A percentile compares a stretch with the other conserved stretches of the same genome.
Evolutionary conservation across 106 monocot species (phyloP).

Genomic region (Dactylorhiza incarnata): DNA sequence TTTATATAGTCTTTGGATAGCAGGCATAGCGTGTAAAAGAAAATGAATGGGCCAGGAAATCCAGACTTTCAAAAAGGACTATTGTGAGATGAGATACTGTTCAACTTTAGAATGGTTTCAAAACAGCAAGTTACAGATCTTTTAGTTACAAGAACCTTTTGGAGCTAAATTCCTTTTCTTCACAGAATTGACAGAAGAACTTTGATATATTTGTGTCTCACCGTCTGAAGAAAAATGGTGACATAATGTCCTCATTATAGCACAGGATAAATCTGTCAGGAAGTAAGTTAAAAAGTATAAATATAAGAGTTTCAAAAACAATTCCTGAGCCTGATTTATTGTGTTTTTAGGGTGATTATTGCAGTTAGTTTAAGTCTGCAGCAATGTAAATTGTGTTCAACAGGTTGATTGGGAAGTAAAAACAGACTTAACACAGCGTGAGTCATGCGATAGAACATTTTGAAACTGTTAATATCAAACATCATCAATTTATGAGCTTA

Average conservation of each 20-base stretch:
- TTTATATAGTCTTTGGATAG: constrained; percentile 45
- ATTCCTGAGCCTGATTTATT: background rate
- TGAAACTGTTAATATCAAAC: background rate
- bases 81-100: background rate
- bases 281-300: background rate
- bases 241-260: constrained; percentile 3
- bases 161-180: constrained; percentile 5
- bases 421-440: background rate
- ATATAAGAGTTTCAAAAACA: background rate
- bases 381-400: background rate
- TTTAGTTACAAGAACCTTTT: constrained; percentile 1
- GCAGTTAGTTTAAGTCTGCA: background rate
- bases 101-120: constrained; percentile 8
- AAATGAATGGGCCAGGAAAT: background rate
- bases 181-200: background rate
- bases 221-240: constrained; percentile 3
- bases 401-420: background rate
- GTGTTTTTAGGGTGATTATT: background rate
- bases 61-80: constrained; percentile 4
- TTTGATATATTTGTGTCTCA: background rate
- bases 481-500: background rate
- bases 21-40: constrained; percentile 37
- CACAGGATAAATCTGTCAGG: background rate
- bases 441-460: background rate
- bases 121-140: background rate